Base-by-base conservation (phyloP, 352 stramenopile genomes). In the Phytopythium ostracodes region DNA sequence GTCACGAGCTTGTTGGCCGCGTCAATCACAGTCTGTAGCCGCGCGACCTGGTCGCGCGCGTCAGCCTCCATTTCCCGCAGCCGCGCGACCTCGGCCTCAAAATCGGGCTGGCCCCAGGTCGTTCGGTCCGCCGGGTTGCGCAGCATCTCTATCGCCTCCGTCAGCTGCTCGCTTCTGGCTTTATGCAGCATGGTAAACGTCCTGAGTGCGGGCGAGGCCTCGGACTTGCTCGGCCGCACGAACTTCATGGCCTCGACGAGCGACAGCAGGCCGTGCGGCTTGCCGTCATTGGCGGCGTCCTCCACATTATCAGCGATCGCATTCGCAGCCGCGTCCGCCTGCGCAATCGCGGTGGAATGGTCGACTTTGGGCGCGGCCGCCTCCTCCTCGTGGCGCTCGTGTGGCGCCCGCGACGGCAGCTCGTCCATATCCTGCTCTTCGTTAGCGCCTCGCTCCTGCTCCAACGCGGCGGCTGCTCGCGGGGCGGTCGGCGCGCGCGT, bases 51-150 rank as follows among this genome's bases (percentile, higher is more conserved):
- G 38, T 75, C 59, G 9, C 76, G 76, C 22, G 73, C 71, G 1
- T 75, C 72, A 22, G 63, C 63, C 29, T 77, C 73, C 0, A 85
- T 51, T 14, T 58, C 65, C 50, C 74, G 55, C 4, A 84, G 61
- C 2, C 73, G 76, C 60, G 72, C 29, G n/a, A 81, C 42, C 55
- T 84, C 75, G 14, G 59, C 59, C 3, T 64, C 55, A 38, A 71
- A 63, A 29, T 74, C 64, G 14, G 50, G 29, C 44, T 56, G 42
- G 1, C 46, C 44, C 67, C 67, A 74, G 9, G 47, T 31, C 0
- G 59, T 56, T 9, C 64, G 64, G 35, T 68, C 43, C 38, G 54
- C 67, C 24, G 51, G 44, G 33, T 55, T 49, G 44, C 46, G 58
- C 58, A 57, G 17, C 33, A 25, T 24, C 31, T 51, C n/a, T 25